Percentiles rank a stretch among this genome's conserved stretches.
These are phyloP conservation scores for Populus pruinosa DNA, from an alignment of 345 rosid species.

Conservation along the genomic window DNA sequence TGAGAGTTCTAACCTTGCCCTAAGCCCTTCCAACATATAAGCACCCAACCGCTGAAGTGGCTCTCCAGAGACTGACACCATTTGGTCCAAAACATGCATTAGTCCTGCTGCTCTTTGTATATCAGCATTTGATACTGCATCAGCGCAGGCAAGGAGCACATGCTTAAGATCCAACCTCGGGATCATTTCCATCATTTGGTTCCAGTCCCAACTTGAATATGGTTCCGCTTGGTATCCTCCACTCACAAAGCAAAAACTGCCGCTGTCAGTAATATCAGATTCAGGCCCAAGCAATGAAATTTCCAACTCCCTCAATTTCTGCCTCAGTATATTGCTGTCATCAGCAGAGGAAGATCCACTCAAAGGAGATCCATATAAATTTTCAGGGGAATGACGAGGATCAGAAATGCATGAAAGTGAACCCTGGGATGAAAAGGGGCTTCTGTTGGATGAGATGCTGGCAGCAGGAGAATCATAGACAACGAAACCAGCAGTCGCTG, in stretches of 20 bases:
- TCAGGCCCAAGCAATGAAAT: conserved; percentile 62
- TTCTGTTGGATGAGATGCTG: conserved; percentile 58
- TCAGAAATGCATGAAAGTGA: conserved; percentile 77
- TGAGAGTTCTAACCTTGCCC: conserved; percentile 81
- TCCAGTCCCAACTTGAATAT: conserved; percentile 43
- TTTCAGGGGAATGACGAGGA: conserved; percentile 65
- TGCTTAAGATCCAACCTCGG: conserved; percentile 59
- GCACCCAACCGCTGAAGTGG: conserved; percentile 82
- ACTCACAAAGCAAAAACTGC: conserved; percentile 46
- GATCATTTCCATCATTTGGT: conserved; percentile 44
- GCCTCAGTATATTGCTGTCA: conserved; percentile 47
- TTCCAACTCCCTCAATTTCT: conserved; percentile 70
- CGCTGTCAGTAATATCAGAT: conserved; percentile 41
- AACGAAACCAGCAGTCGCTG: conserved; percentile 39
- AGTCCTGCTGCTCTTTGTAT: conserved; percentile 45
- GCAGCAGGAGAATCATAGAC: conserved; percentile 64
- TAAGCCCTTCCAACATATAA: conserved; percentile 88
- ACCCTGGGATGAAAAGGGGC: conserved; percentile 79
- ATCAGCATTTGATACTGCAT: conserved; percentile 51
- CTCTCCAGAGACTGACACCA: conserved; percentile 85
- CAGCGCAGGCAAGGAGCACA: conserved; percentile 62
- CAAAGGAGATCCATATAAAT: conserved; percentile 63
- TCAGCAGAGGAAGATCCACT: conserved; percentile 64
- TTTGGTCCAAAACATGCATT: conserved; percentile 68
- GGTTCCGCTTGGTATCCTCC: conserved; percentile 36